Evolutionary conservation across 495 filamentous ascomycete species (phyloP).

Genomic region (Filosporella fistucella): DNA sequence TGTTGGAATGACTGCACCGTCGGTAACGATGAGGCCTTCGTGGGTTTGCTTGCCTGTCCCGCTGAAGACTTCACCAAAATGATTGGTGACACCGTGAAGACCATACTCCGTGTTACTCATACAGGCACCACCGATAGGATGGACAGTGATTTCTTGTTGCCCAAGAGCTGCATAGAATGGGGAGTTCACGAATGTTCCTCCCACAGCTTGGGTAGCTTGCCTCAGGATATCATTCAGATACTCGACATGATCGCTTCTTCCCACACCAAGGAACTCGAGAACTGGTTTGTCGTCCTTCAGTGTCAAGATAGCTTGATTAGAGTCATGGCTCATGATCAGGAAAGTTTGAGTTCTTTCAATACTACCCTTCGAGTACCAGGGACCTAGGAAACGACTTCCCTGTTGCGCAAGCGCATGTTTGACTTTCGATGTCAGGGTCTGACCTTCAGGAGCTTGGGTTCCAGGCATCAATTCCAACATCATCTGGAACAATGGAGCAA

Average conservation of each 20-base stretch:
- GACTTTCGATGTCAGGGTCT: constrained; percentile 33
- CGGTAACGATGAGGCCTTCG: constrained; percentile 55
- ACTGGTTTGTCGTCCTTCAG: constrained; percentile 56
- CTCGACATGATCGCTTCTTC: constrained; percentile 47
- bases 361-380: constrained; percentile 49
- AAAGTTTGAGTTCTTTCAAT: constrained; percentile 59
- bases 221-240: constrained; percentile 45
- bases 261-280: constrained; percentile 54
- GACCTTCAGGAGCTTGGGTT: constrained; percentile 36
- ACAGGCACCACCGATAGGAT: constrained; percentile 64
- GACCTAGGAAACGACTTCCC: constrained; percentile 49
- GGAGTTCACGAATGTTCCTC: constrained; percentile 51
- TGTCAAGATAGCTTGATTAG: constrained; percentile 56
- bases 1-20: constrained; percentile 59
- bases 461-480: constrained; percentile 54
- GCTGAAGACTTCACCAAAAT: constrained; percentile 54
- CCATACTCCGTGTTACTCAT: constrained; percentile 58
- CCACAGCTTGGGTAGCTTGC: constrained; percentile 48
- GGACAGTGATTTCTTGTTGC: constrained; percentile 57
- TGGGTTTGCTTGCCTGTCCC: constrained; percentile 46
- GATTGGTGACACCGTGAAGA: constrained; percentile 56
- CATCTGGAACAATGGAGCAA: constrained; percentile 49
- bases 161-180: constrained; percentile 51
- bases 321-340: constrained; percentile 69
- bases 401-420: constrained; percentile 41